phyloP scores from a whole-genome alignment of 164 flowering plant genomes.

The Brasenia schreberi region DNA sequence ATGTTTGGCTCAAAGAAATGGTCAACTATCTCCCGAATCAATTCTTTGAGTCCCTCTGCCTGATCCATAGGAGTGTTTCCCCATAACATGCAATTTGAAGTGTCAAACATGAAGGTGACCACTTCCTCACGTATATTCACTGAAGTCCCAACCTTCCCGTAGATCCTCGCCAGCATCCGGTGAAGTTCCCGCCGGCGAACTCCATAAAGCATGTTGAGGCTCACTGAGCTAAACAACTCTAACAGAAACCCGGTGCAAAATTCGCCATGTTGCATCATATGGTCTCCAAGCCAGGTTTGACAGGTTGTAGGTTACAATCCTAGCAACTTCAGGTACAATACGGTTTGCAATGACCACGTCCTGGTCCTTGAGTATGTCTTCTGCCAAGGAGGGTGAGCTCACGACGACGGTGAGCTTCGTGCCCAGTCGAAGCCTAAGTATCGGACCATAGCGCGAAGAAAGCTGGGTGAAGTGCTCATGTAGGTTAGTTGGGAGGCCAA shows the following conservation, averaged over 20 bases:
- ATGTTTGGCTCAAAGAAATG: constrained; percentile 32
- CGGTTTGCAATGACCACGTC: constrained; percentile 38
- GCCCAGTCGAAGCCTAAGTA: constrained; percentile 13
- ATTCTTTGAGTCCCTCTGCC: constrained; percentile 26
- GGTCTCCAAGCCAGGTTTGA: constrained; percentile 26
- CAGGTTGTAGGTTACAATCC: constrained; percentile 23
- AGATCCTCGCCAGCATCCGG: constrained; percentile 10
- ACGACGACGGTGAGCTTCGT: constrained; percentile 22
- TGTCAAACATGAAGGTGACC: constrained; percentile 16
- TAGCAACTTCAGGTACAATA: constrained; percentile 24
- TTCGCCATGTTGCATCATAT: constrained; percentile 32
- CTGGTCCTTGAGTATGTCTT: constrained; percentile 31
- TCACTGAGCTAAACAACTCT: constrained; percentile 21
- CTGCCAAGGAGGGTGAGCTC: constrained; percentile 25
- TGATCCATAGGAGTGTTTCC: constrained; percentile 29
- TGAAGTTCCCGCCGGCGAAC: constrained; percentile 25
- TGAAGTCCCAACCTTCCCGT: constrained; percentile 13
- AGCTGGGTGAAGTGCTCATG: background rate
- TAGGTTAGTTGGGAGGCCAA: constrained; percentile 3
- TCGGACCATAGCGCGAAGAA: constrained; percentile 19
- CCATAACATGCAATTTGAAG: constrained; percentile 22
- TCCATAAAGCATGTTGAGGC: constrained; percentile 26
- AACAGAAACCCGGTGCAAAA: constrained; percentile 32
- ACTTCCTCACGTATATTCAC: constrained; percentile 33
- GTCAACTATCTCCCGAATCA: constrained; percentile 19